Evolutionary conservation across 2,329 filamentous ascomycete genomes (phyloP), one percentile per base, ranked within the genome.

Genomic region (Scedosporium dehoogii): DNA sequence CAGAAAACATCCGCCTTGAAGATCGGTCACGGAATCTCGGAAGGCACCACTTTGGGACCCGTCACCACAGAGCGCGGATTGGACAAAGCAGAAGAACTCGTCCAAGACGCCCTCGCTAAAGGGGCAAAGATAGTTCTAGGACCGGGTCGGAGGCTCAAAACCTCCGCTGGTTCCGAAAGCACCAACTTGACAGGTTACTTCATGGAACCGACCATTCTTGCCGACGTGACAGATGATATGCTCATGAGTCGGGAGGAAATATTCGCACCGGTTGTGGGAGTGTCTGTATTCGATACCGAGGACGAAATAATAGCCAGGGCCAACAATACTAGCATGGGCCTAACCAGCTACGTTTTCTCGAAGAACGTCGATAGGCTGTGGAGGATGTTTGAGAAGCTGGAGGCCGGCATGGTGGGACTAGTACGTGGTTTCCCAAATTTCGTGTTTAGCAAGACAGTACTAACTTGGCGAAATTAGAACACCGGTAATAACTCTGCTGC

Each of bases 31-130:
- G 81, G 81, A 0, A 85, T 84, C 16, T 65, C 63, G 3, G 61
- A 69, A 0, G 69, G 66, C 9, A 72, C 70, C 0, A 74, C 71
- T 5, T 62, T 75, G 38, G 75, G 75, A 0, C 73, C 74, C 0
- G 66, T 77, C 27, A 74, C 72, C 0, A 74, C 71, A 1, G 67
- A 70, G 3, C 66, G 70, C 7, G 70, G 70, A 2, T 66, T 76
- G 14, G 70, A 71, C 53, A 74, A 73, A 56, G 73, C 71, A 3
- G 71, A 74, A 61, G 66, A 85, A 88, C 67, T 83, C 88, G 48
- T 75, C 77, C 62, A 38, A 38, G 85, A 88, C 67, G 86, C 86
- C 9, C 76, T 79, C 21, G 76, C 76, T 65, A 85, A 87, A 70
- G 86, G 55, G 9, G 55, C 27, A 27, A 58, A 58, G 55, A 38